Conservation (phyloP, 129 eudicot species). For the Silybum marianum region DNA sequence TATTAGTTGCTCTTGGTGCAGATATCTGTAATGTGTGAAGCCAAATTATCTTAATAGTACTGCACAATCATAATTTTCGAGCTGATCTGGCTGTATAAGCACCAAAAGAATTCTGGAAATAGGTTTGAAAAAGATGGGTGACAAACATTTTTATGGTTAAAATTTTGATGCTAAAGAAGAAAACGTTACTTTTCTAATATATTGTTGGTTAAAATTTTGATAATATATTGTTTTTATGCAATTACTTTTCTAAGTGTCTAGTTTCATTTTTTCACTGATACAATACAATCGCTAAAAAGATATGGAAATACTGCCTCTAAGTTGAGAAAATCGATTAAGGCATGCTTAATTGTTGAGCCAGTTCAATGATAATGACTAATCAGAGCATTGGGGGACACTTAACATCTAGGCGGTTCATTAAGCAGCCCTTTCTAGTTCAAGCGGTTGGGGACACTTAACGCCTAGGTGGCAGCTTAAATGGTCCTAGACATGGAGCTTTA, state of each 20-base stretch:
- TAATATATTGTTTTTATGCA: neutral
- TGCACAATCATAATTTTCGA: constrained; percentile 8
- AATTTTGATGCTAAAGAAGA: too few species aligned
- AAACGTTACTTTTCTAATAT: too few species aligned
- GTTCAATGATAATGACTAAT: neutral
- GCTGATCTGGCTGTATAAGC: neutral
- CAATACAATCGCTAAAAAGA: neutral
- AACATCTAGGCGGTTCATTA: neutral
- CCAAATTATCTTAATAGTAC: constrained; percentile 5
- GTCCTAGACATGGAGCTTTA: neutral
- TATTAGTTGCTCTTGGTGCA: constrained; percentile 11
- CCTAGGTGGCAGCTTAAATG: neutral
- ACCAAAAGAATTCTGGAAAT: neutral
- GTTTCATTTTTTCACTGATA: neutral
- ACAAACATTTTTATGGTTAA: too few species aligned
- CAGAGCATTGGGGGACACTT: neutral
- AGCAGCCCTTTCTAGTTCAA: neutral
- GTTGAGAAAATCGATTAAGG: neutral
- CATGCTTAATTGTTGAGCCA: neutral
- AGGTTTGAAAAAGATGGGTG: neutral
- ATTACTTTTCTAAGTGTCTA: neutral
- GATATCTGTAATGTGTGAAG: neutral
- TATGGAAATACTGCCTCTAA: neutral
- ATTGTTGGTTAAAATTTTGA: too few species aligned
- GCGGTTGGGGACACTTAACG: neutral